Percentiles rank a stretch among this genome's conserved stretches.
phyloP scores from a whole-genome alignment of 768 basidiomycete species.

The Leccinellum rugosiceps region DNA sequence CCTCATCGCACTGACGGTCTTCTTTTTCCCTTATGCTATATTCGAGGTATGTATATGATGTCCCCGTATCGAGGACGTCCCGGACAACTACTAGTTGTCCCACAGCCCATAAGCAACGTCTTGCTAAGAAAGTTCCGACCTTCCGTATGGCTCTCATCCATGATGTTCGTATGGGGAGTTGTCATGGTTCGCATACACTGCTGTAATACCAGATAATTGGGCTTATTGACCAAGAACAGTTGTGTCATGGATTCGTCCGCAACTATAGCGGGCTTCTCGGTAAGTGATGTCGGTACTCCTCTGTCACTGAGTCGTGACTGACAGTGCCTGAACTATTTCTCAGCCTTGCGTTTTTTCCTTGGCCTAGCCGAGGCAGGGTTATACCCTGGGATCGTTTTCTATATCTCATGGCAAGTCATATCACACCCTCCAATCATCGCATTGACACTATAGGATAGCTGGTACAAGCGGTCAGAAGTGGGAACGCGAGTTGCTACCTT shows the following conservation, averaged over 20 bases:
- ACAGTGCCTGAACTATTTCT: neutral
- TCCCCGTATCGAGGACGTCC: neutral
- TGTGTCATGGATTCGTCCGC: constrained; percentile 58
- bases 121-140: constrained; percentile 57
- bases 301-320: neutral
- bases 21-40: constrained; percentile 72
- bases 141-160: constrained; percentile 57
- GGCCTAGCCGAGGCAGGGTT: constrained; percentile 52
- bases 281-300: constrained; percentile 26
- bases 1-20: constrained; percentile 64
- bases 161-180: constrained; percentile 41
- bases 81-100: neutral
- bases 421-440: neutral
- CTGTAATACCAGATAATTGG: neutral
- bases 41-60: constrained; percentile 51
- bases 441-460: constrained; percentile 37
- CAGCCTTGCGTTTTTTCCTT: constrained; percentile 60
- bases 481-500: constrained; percentile 71
- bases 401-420: constrained; percentile 49
- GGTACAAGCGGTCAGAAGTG: constrained; percentile 79
- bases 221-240: constrained; percentile 34
- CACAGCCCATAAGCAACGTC: constrained; percentile 61
- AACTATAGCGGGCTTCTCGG: constrained; percentile 63
- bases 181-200: constrained; percentile 35
- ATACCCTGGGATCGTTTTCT: constrained; percentile 56